Evolutionary conservation across 345 rosid species (phyloP), one percentile per base, ranked within the genome.

Genomic region (Barbarea vulgaris): DNA sequence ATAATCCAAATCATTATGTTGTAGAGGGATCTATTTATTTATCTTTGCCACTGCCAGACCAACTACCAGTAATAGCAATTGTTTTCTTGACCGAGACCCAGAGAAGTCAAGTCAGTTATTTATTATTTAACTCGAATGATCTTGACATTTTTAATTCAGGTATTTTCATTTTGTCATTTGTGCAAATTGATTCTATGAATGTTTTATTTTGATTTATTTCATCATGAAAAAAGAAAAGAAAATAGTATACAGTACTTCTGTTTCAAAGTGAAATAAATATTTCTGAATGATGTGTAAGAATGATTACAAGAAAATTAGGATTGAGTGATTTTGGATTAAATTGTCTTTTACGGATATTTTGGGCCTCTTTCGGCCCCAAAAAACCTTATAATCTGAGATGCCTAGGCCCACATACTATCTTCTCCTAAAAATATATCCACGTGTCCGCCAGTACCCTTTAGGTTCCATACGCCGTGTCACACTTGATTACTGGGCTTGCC

Each of bases 81-180:
- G 52, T 69, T 41, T 54, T 33, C 19, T 44, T 28, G 21, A 69
- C 64, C 64, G 9, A n/a, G n/a, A n/a, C n/a, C n/a, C n/a, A 70
- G 46, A 69, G 6, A 33, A 57, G 19, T 30, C 44, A 31, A 30
- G 65, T 69, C 55, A 42, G 33, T 30, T 33, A 56, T 41, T 18
- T 27, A 55, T 53, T 39, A 55, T 55, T 69, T 17, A 27, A 42
- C 37, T 69, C 53, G 5, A 41, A 69, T 69, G 15, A 55, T 27
- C 64, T 54, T 55, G 73, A 18, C 64, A 7, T 17, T 41, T 68
- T 39, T 27, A 18, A 22, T 39, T 36, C 24, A 36, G 6, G 61
- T 37, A 39, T 25, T 54, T 10, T 68, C 50, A 25, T 36, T 31
- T 57, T 46, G 24, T 56, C 33, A 70, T 31, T 57, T 57, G 15